Percentiles rank a stretch among this genome's conserved stretches.
Evolutionary conservation across 2,329 filamentous ascomycete genomes (phyloP).

Genomic region (Sporothrix brunneoviolacea): DNA sequence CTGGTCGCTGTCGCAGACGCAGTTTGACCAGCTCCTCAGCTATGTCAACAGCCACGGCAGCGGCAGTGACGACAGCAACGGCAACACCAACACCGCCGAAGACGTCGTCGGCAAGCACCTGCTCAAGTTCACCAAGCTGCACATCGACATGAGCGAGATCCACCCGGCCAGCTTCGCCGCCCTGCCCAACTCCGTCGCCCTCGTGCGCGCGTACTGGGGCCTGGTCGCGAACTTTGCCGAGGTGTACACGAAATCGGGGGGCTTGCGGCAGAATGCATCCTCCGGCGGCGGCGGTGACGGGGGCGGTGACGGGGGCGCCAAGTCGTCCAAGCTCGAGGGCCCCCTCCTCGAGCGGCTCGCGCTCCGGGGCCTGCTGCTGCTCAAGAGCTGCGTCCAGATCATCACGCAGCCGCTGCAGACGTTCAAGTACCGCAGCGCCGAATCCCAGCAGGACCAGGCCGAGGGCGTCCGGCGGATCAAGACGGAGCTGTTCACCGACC

Average conservation of each 20-base stretch:
- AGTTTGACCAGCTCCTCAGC: conserved; percentile 69
- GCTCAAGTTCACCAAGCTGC: conserved; percentile 84
- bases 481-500: conserved; percentile 64
- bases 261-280: conserved; percentile 41
- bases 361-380: conserved; percentile 73
- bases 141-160: conserved; percentile 72
- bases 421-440: conserved; percentile 72
- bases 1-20: conserved; percentile 70
- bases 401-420: conserved; percentile 73
- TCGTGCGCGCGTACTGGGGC: conserved; percentile 80
- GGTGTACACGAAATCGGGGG: conserved; percentile 57
- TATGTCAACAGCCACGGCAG: conserved; percentile 48
- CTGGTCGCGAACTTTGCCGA: conserved; percentile 71
- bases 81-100: conserved; percentile 31
- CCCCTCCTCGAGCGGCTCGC: conserved; percentile 71
- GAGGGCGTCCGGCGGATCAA: conserved; percentile 65
- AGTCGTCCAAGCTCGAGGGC: conserved; percentile 45
- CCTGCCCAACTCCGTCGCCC: conserved; percentile 69
- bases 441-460: conserved; percentile 70
- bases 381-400: conserved; percentile 79
- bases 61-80: background rate
- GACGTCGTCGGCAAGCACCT: conserved; percentile 75
- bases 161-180: conserved; percentile 79
- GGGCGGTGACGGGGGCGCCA: conserved; percentile 29
- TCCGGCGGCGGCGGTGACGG: conserved; percentile 27